Percentiles rank a stretch among this genome's conserved stretches.
Conservation (phyloP, 2,329 filamentous ascomycete genomes). For the Trichoderma harzianum region DNA sequence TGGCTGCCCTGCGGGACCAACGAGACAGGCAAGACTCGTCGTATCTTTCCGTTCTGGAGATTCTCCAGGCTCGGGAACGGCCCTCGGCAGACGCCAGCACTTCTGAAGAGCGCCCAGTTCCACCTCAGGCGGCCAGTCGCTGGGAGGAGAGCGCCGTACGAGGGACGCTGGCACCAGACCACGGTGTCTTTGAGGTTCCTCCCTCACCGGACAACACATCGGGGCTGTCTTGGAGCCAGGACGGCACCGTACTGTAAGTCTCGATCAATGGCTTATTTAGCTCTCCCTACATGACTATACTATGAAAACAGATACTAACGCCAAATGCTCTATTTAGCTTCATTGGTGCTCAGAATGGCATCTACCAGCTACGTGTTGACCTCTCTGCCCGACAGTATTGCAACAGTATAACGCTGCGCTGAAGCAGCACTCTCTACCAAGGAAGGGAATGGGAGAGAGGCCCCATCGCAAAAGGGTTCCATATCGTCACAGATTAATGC, state of each 20-base stretch:
- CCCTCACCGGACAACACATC: constrained; percentile 57
- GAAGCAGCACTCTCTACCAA: neutral
- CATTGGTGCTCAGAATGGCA: constrained; percentile 66
- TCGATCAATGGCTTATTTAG: neutral
- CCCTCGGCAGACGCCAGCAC: constrained; percentile 33
- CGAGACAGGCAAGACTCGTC: constrained; percentile 36
- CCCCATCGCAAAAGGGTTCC: neutral
- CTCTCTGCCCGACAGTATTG: constrained; percentile 57
- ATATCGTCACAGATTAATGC: neutral
- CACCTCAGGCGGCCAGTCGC: constrained; percentile 36
- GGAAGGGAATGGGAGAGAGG: too few relatives aligned
- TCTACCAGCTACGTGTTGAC: constrained; percentile 71
- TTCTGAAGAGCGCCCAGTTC: constrained; percentile 36
- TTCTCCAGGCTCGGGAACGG: constrained; percentile 36
- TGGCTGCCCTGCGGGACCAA: constrained; percentile 36
- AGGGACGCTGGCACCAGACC: constrained; percentile 33
- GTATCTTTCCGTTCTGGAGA: constrained; percentile 38
- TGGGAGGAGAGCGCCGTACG: constrained; percentile 39
- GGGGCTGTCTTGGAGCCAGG: constrained; percentile 59
- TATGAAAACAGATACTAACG: constrained; percentile 22
- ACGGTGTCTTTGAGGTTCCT: constrained; percentile 41
- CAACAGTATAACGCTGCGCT: constrained; percentile 54
- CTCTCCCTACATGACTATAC: neutral
- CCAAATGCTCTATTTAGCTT: constrained; percentile 42
- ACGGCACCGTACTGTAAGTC: constrained; percentile 58